Conservation (phyloP, 352 stramenopile species). For the Elongisporangium undulatum region DNA sequence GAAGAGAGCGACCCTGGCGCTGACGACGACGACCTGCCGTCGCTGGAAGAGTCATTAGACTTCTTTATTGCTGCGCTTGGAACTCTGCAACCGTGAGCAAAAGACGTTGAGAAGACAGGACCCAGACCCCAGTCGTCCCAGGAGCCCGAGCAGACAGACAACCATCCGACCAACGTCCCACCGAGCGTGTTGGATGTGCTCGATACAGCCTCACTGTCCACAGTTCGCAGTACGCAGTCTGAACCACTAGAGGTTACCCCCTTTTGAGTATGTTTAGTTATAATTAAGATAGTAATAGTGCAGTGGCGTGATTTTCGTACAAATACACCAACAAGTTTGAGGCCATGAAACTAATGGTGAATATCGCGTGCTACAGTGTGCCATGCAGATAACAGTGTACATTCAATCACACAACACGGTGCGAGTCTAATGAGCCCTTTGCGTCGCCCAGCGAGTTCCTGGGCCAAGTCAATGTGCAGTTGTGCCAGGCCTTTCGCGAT, state of each 20-base stretch:
- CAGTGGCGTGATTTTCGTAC: background rate
- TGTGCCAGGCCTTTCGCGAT: slow-evolving; percentile 44
- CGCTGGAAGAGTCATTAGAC: slow-evolving; percentile 47
- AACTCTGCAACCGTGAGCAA: background rate
- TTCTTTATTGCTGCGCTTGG: slow-evolving; percentile 35
- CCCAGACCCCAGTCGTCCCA: background rate
- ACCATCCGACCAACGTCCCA: background rate
- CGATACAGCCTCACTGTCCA: background rate
- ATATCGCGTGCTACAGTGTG: too few species aligned
- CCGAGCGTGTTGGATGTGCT: background rate
- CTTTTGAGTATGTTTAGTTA: background rate
- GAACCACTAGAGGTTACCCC: background rate
- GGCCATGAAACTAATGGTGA: too few species aligned
- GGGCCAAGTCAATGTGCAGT: slow-evolving; percentile 55
- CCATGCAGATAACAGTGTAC: too few species aligned
- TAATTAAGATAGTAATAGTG: background rate
- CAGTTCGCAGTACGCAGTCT: background rate
- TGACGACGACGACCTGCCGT: slow-evolving; percentile 21
- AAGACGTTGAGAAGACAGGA: background rate
- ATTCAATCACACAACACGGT: too few species aligned
- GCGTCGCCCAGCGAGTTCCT: slow-evolving; percentile 48
- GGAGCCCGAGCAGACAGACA: background rate
- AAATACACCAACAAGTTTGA: background rate
- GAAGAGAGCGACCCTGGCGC: background rate
- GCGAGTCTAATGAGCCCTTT: too few species aligned